phyloP scores from a whole-genome alignment of 2,329 filamentous ascomycete genomes.

The Alternaria brassicae region DNA sequence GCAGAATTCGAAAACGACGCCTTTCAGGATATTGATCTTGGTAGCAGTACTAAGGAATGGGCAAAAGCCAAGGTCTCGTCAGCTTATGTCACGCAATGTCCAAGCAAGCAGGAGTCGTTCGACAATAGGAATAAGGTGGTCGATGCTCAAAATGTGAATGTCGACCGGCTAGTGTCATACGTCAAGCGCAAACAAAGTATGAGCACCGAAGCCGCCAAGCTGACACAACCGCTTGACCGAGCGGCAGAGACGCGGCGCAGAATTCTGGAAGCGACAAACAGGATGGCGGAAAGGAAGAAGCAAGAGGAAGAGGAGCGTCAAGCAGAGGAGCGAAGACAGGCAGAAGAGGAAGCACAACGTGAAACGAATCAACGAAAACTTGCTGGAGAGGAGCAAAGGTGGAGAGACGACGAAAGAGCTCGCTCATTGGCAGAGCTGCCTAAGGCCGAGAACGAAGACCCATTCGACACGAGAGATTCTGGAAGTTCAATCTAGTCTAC shows the following conservation, averaged over 20 bases:
- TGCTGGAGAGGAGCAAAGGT: background rate
- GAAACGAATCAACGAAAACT: background rate
- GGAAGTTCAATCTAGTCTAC: background rate
- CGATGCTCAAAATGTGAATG: background rate
- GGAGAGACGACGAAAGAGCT: background rate
- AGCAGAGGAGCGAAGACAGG: background rate
- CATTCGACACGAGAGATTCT: background rate
- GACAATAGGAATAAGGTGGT: background rate
- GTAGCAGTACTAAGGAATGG: background rate
- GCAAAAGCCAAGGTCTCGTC: background rate
- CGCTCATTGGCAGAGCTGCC: background rate
- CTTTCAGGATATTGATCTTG: background rate
- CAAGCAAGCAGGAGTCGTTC: background rate
- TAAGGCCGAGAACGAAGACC: background rate
- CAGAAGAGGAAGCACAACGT: background rate
- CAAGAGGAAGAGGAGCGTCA: background rate
- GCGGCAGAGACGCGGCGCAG: background rate
- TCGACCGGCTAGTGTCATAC: background rate
- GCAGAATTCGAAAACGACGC: background rate
- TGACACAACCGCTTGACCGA: background rate
- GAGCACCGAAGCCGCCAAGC: background rate
- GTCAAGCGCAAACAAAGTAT: background rate
- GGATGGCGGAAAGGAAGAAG: background rate
- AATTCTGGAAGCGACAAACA: background rate
- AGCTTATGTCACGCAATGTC: background rate